These are phyloP conservation scores for Sporothrix pallida DNA, from an alignment of 2,329 filamentous ascomycete genomes.

Conservation along the genomic window DNA sequence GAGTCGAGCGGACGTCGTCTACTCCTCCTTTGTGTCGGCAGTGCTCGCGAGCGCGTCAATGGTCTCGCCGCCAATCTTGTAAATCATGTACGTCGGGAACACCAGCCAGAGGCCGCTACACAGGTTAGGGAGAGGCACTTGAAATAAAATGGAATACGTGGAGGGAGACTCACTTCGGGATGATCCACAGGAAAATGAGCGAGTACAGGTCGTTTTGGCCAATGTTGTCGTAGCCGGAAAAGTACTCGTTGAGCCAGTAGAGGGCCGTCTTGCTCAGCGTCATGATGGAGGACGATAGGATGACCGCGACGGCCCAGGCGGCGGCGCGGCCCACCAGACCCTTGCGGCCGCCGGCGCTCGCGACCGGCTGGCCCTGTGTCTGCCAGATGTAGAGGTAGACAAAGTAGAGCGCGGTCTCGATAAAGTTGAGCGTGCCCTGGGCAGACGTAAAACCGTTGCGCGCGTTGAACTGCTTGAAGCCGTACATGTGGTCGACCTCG, in stretches of 20 bases:
- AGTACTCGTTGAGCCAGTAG: constrained; percentile 65
- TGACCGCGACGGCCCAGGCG: constrained; percentile 54
- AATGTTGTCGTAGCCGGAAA: constrained; percentile 61
- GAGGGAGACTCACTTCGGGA: constrained; percentile 59
- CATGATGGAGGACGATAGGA: constrained; percentile 63
- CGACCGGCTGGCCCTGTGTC: constrained; percentile 37
- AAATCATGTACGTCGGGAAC: constrained; percentile 59
- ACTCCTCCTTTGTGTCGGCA: constrained; percentile 49
- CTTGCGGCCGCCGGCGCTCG: constrained; percentile 40
- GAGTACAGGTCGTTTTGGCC: constrained; percentile 57
- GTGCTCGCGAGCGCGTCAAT: constrained; percentile 53
- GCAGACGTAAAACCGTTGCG: constrained; percentile 77
- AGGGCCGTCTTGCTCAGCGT: constrained; percentile 66
- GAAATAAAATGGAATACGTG: background rate
- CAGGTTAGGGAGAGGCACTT: too few species aligned
- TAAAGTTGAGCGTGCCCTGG: constrained; percentile 60
- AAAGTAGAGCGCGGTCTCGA: constrained; percentile 48
- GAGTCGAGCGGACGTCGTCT: constrained; percentile 24
- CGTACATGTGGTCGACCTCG: constrained; percentile 80
- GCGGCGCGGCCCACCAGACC: constrained; percentile 52
- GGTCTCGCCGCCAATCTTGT: constrained; percentile 56
- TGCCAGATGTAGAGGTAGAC: constrained; percentile 47
- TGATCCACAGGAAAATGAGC: constrained; percentile 61
- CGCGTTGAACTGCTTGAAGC: constrained; percentile 71
- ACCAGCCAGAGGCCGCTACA: constrained; percentile 62